A percentile compares a stretch with the other conserved stretches of the same genome.
phyloP scores from a whole-genome alignment of 257 asterid species.

The Solanum chilense region DNA sequence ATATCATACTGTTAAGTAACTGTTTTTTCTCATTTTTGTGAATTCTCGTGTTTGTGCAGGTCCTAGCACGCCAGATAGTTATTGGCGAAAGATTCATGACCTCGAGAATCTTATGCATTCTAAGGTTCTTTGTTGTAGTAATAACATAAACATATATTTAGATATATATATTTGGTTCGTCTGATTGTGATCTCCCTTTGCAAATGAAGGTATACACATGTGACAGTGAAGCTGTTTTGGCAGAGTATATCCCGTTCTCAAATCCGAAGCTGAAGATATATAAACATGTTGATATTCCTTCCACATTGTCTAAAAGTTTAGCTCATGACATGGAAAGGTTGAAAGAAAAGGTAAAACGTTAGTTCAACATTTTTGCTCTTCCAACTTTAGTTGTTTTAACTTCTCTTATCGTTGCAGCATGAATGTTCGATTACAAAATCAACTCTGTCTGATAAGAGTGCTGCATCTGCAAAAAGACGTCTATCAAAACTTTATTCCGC shows the following conservation, averaged over 20 bases:
- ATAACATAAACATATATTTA: neutral
- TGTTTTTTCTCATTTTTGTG: neutral
- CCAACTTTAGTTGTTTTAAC: neutral
- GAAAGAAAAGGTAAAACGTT: conserved; percentile 31
- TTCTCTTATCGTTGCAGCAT: conserved; percentile 29
- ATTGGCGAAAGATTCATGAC: conserved; percentile 42
- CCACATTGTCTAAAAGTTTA: conserved; percentile 1
- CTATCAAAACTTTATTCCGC: conserved; percentile 22
- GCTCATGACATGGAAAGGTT: conserved; percentile 12
- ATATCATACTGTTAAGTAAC: neutral
- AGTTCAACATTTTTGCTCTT: neutral
- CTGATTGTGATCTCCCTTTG: neutral
- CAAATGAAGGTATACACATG: conserved; percentile 67
- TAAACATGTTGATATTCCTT: conserved; percentile 18
- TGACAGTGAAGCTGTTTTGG: conserved; percentile 36
- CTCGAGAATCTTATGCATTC: conserved; percentile 80
- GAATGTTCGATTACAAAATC: conserved; percentile 10
- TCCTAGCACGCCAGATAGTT: conserved; percentile 14
- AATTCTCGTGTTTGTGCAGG: conserved; percentile 19
- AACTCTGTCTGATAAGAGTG: conserved; percentile 19
- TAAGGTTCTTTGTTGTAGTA: conserved; percentile 35
- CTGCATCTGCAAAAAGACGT: conserved; percentile 27
- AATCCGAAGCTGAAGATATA: conserved; percentile 44
- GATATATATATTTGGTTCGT: neutral
- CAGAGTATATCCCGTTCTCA: conserved; percentile 37